These are phyloP conservation scores for Euphorbia peplus DNA, from an alignment of 345 rosid species.

Conservation along the genomic window DNA sequence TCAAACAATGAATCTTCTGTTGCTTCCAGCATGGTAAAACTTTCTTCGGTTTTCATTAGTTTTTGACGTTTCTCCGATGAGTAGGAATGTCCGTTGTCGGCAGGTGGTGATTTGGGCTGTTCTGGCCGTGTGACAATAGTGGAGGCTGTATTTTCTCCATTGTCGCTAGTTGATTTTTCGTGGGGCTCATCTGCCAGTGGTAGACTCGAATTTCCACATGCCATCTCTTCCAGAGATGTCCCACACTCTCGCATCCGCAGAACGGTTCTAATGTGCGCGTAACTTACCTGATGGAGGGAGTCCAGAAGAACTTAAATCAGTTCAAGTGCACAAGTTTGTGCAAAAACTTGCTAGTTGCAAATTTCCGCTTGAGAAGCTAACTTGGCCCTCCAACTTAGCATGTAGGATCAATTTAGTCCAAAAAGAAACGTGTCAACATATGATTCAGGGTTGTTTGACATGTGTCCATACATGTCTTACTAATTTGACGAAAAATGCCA, in stretches of 20 bases:
- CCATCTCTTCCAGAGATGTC: slow-evolving; percentile 21
- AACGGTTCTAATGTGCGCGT: slow-evolving; percentile 37
- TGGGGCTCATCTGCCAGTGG: slow-evolving; percentile 10
- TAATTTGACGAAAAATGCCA: too few relatives aligned
- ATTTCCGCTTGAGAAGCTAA: too few relatives aligned
- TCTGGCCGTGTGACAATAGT: background rate
- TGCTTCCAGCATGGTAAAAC: slow-evolving; percentile 18
- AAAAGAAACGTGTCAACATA: too few relatives aligned
- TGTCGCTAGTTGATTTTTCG: slow-evolving; percentile 4
- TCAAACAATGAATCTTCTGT: slow-evolving; percentile 28
- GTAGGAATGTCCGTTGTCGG: background rate
- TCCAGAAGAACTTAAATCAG: background rate
- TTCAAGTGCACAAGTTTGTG: background rate
- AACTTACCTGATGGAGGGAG: slow-evolving; percentile 34
- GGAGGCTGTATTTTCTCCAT: slow-evolving; percentile 6
- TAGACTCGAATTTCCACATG: background rate
- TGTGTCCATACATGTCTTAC: too few relatives aligned
- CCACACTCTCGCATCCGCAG: slow-evolving; percentile 32
- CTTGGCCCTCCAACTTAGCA: too few relatives aligned
- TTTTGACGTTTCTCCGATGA: slow-evolving; percentile 35
- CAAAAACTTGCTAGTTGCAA: background rate
- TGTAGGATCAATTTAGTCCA: too few relatives aligned
- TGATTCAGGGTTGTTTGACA: too few relatives aligned
- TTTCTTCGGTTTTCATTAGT: slow-evolving; percentile 17
- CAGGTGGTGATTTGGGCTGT: slow-evolving; percentile 2